These are phyloP conservation scores for Calocybe indica DNA, from an alignment of 768 basidiomycete genomes.

Conservation along the genomic window DNA sequence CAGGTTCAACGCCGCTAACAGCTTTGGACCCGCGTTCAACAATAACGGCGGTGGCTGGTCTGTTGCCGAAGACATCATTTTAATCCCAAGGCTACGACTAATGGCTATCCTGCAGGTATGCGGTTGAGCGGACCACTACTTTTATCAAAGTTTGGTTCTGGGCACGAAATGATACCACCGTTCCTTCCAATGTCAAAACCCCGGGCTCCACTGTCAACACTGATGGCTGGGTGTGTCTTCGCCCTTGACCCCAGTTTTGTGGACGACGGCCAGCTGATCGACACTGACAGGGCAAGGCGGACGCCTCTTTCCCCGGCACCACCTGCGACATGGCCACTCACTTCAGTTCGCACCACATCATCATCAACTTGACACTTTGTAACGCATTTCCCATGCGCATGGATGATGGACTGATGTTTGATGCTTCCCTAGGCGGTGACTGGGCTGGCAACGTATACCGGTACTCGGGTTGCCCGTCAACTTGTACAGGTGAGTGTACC, in stretches of 20 bases:
- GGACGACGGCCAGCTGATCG: neutral
- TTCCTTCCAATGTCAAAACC: slow-evolving; percentile 34
- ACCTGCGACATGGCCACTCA: slow-evolving; percentile 51
- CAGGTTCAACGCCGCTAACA: slow-evolving; percentile 22
- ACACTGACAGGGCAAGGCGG: slow-evolving; percentile 41
- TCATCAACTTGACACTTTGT: slow-evolving; percentile 49
- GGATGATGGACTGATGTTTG: neutral
- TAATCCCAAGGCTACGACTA: neutral
- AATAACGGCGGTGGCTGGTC: slow-evolving; percentile 55
- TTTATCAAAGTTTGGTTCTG: slow-evolving; percentile 64
- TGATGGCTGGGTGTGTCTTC: slow-evolving; percentile 32
- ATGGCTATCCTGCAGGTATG: slow-evolving; percentile 34
- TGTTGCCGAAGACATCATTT: slow-evolving; percentile 7
- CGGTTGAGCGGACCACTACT: slow-evolving; percentile 41
- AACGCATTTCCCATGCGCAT: slow-evolving; percentile 2
- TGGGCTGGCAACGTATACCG: slow-evolving; percentile 49
- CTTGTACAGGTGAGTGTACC: slow-evolving; percentile 44
- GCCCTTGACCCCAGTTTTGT: neutral
- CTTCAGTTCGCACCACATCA: slow-evolving; percentile 54
- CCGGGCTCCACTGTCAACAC: slow-evolving; percentile 29
- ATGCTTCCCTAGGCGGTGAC: slow-evolving; percentile 32
- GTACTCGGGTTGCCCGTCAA: slow-evolving; percentile 43
- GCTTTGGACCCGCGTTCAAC: slow-evolving; percentile 53
- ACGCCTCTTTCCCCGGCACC: slow-evolving; percentile 54
- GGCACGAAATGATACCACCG: slow-evolving; percentile 33